These are phyloP conservation scores for Serendipita indica DNA, from an alignment of 768 basidiomycete species.

Conservation along the genomic window DNA sequence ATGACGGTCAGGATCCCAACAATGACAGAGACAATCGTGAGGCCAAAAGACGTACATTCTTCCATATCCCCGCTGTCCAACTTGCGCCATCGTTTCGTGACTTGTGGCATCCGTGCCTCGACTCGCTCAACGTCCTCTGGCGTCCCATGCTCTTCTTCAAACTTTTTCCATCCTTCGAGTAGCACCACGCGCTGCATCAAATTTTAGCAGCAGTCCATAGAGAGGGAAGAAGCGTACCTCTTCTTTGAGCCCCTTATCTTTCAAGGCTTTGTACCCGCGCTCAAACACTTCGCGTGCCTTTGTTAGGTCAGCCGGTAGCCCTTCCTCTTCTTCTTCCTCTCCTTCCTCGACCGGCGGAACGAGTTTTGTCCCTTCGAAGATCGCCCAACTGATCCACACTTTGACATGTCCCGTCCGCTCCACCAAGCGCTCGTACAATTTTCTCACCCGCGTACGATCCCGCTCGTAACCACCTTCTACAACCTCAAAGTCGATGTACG, in stretches of 20 bases:
- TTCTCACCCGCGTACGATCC: slow-evolving; percentile 38
- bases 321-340: slow-evolving; percentile 50
- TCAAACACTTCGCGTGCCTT: slow-evolving; percentile 70
- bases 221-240: slow-evolving; percentile 45
- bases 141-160: slow-evolving; percentile 70
- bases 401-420: slow-evolving; percentile 84
- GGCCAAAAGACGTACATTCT: slow-evolving; percentile 33
- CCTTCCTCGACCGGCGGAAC: slow-evolving; percentile 52
- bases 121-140: slow-evolving; percentile 65
- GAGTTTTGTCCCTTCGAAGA: slow-evolving; percentile 74
- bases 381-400: slow-evolving; percentile 91
- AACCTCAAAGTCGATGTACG: slow-evolving; percentile 92
- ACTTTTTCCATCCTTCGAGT: slow-evolving; percentile 89
- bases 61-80: slow-evolving; percentile 81
- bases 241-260: slow-evolving; percentile 63
- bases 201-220: not conserved
- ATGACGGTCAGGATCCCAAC: slow-evolving; percentile 3
- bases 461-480: slow-evolving; percentile 79
- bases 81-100: slow-evolving; percentile 68
- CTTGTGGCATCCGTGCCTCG: slow-evolving; percentile 83
- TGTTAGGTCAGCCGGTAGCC: slow-evolving; percentile 47
- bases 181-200: slow-evolving; percentile 68
- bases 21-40: not conserved
- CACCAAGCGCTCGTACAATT: slow-evolving; percentile 77
- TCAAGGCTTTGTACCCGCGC: slow-evolving; percentile 76